A percentile compares a stretch with the other conserved stretches of the same genome.
Conservation (phyloP, 345 rosid genomes). For the Heritiera fomes region DNA sequence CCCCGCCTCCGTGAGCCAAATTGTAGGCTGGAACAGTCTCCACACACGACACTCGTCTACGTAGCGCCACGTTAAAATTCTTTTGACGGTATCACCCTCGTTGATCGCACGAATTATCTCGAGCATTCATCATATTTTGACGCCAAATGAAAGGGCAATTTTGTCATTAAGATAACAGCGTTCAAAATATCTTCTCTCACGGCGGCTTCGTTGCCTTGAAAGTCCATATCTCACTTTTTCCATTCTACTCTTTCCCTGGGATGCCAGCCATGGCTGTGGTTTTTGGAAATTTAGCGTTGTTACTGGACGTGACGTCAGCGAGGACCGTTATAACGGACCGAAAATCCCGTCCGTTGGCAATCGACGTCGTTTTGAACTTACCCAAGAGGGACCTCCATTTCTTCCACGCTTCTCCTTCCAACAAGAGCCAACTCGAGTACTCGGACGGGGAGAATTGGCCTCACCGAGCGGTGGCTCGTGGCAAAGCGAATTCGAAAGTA, state of each 20-base stretch:
- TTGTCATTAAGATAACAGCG: constrained; percentile 7
- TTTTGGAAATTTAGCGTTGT: constrained; percentile 62
- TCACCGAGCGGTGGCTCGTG: constrained; percentile 46
- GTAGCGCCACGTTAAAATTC: constrained; percentile 35
- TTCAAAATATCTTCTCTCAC: constrained; percentile 36
- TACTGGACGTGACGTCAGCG: constrained; percentile 54
- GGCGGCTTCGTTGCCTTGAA: constrained; percentile 17
- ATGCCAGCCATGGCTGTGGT: constrained; percentile 60
- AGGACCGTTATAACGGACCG: constrained; percentile 56
- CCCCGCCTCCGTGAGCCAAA: neutral
- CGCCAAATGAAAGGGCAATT: constrained; percentile 19
- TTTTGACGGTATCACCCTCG: constrained; percentile 33
- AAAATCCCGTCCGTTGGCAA: constrained; percentile 47
- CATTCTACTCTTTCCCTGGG: constrained; percentile 7
- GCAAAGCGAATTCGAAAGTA: constrained; percentile 62
- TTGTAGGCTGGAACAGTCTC: constrained; percentile 30
- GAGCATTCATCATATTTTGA: neutral
- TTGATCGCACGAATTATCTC: neutral
- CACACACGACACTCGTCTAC: constrained; percentile 43
- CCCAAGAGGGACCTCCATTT: constrained; percentile 53
- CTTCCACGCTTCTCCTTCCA: constrained; percentile 31
- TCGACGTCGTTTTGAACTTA: constrained; percentile 51
- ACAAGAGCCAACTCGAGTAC: constrained; percentile 50
- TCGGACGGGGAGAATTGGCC: constrained; percentile 53
- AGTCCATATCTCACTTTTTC: constrained; percentile 14